A percentile compares a stretch with the other conserved stretches of the same genome.
Conservation (phyloP, 768 basidiomycete genomes). For the Leucocoprinus sp. region DNA sequence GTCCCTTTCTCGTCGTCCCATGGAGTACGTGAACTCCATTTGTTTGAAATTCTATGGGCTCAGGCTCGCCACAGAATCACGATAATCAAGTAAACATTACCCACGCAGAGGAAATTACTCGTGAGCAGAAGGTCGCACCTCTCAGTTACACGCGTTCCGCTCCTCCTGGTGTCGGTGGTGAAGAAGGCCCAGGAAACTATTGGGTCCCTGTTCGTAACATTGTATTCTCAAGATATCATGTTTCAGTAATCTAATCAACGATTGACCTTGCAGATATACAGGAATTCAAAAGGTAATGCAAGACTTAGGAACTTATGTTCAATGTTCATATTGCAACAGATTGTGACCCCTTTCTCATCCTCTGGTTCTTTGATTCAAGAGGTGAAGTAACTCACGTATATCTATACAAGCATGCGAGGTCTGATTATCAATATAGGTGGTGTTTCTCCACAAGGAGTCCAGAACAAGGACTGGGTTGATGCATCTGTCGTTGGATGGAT, state of each 20-base stretch:
- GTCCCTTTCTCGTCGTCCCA: conserved; percentile 64
- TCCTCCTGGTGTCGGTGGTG: conserved; percentile 55
- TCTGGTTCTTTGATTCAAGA: conserved; percentile 79
- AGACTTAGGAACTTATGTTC: conserved; percentile 15
- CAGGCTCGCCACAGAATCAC: conserved; percentile 45
- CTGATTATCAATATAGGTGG: conserved; percentile 41
- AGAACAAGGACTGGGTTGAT: conserved; percentile 64
- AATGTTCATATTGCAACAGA: conserved; percentile 15
- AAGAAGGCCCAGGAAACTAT: conserved; percentile 59
- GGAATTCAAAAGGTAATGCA: conserved; percentile 22
- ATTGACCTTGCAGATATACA: conserved; percentile 28
- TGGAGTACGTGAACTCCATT: conserved; percentile 38
- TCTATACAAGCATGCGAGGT: background rate
- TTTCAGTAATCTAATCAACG: no score
- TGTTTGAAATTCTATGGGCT: background rate
- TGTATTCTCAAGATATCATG: no score
- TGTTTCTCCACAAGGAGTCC: conserved; percentile 29
- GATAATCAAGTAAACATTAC: conserved; percentile 70
- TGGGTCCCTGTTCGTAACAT: conserved; percentile 61
- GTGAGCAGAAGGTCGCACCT: conserved; percentile 48
- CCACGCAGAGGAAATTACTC: conserved; percentile 56
- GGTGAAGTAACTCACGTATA: conserved; percentile 25
- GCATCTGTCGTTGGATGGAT: conserved; percentile 56
- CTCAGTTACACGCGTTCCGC: conserved; percentile 57
- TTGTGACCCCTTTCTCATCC: conserved; percentile 40